Conservation (phyloP, 2,329 filamentous ascomycete genomes). For the Rhynchosporium graminicola region DNA sequence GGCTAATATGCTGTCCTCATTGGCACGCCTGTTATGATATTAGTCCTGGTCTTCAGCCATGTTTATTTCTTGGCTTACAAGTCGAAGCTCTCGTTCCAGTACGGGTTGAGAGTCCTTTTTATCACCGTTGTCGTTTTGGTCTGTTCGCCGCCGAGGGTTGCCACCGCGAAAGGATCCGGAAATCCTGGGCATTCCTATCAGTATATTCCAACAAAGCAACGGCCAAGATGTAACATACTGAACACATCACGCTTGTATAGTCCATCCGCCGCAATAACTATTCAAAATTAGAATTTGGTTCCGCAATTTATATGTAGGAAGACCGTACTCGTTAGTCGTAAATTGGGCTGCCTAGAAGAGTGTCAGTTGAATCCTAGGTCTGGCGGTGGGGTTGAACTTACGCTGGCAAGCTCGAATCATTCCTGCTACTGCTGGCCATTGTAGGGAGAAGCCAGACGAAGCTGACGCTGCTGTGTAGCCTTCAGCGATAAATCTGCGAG, state of each 20-base stretch:
- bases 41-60: slow-evolving; percentile 27
- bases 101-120: slow-evolving; percentile 97
- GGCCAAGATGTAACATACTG: slow-evolving; percentile 61
- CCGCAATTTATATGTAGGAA: not conserved
- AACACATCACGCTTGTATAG: slow-evolving; percentile 99
- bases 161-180: slow-evolving; percentile 95
- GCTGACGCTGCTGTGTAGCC: slow-evolving; percentile 39
- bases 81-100: slow-evolving; percentile 99
- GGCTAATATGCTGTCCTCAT: slow-evolving; percentile 93
- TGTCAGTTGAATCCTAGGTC: slow-evolving; percentile 31
- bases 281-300: slow-evolving; percentile 44
- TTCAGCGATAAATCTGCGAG: slow-evolving; percentile 33
- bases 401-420: slow-evolving; percentile 64
- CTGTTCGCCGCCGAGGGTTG: slow-evolving; percentile 95
- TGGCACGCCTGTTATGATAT: slow-evolving; percentile 69
- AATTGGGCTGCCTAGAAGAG: slow-evolving; percentile 70
- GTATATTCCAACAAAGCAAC: slow-evolving; percentile 15
- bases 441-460: slow-evolving; percentile 39
- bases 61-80: slow-evolving; percentile 58
- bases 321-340: slow-evolving; percentile 84
- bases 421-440: slow-evolving; percentile 50
- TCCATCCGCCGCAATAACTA: slow-evolving; percentile 98
- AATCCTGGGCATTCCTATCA: slow-evolving; percentile 64
- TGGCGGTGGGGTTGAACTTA: slow-evolving; percentile 47
- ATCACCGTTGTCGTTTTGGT: slow-evolving; percentile 97